Base-by-base conservation (phyloP, 2,329 filamentous ascomycete genomes). In the Blastomyces gilchristii region DNA sequence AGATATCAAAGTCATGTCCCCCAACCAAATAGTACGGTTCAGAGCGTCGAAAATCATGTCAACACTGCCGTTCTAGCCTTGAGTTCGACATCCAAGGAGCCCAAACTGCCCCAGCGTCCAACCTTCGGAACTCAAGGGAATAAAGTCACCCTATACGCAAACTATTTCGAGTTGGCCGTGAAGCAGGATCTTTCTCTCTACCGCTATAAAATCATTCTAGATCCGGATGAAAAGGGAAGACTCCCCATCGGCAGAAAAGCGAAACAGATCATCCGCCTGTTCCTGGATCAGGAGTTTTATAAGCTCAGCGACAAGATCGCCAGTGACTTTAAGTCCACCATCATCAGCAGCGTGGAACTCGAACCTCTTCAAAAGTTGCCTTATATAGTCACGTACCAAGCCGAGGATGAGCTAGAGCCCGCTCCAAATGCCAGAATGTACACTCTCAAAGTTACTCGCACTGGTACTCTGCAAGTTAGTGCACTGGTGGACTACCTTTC, bases 401-500 rank as follows among this genome's bases (percentile, higher is more conserved):
- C 69, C 11, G 72, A 75, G 39, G 58, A 72, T 28, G 75, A 77
- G 14, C 69, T 74, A 12, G 71, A 72, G 8, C 72, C 73, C n/a
- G 67, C 62, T 5, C 72, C 69, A 54, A 65, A 64, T 53, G 72
- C 70, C 61, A 70, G 72, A 28, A 71, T 73, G 0, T 76, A 76
- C 57, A 67, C 69, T 0, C 73, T 79, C 54, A 72, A 65, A 2
- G 64, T 78, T 31, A 68, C 71, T 22, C 69, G 68, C 54, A 75
- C 71, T 1, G 72, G 72, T 1, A 70, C 66, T 0, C 73, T 78
- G 65, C 69, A 69, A 7, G 68, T 77, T 2, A 65, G 68, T 1
- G 75, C 81, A 1, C 71, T 85, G 12, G 63, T 81, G 9, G 72
- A 79, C 1, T 82, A 76, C 65, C 70, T 79, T 53, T 73, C 66